A percentile compares a stretch with the other conserved stretches of the same genome.
phyloP scores from a whole-genome alignment of 2,329 filamentous ascomycete species.

The Epichloe elymi region DNA sequence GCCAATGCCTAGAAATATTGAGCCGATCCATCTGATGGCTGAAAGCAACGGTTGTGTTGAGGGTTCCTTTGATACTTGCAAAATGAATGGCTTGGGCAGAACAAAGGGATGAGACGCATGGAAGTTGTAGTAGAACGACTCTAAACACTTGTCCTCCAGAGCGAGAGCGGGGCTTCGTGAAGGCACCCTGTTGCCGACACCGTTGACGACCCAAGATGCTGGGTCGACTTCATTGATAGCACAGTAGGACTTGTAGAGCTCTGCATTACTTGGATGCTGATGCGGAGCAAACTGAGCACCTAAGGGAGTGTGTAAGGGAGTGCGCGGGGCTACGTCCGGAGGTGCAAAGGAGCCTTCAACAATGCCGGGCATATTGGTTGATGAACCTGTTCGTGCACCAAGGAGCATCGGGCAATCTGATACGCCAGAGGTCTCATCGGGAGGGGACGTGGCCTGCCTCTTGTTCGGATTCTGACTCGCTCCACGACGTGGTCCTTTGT shows the following conservation, averaged over 20 bases:
- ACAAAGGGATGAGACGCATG: conserved; percentile 45
- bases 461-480: conserved; percentile 34
- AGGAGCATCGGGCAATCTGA: conserved; percentile 28
- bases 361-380: conserved; percentile 1
- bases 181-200: conserved; percentile 6
- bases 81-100: conserved; percentile 37
- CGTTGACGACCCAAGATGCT: conserved; percentile 9
- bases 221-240: conserved; percentile 14
- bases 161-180: conserved; percentile 16
- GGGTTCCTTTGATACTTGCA: conserved; percentile 34
- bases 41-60: conserved; percentile 36
- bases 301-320: conserved; percentile 6
- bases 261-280: conserved; percentile 16
- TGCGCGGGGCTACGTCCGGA: conserved; percentile 4
- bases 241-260: conserved; percentile 26
- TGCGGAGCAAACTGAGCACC: conserved; percentile 11
- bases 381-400: conserved; percentile 11
- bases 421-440: conserved; percentile 7
- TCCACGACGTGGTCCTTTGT: conserved; percentile 43
- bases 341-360: conserved; percentile 4
- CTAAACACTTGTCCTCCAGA: conserved; percentile 38
- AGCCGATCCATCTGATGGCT: conserved; percentile 43
- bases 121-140: conserved; percentile 46
- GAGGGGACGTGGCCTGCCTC: conserved; percentile 32
- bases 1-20: conserved; percentile 38